Conservation (phyloP, 2,329 filamentous ascomycete genomes). For the Fusarium graminum region DNA sequence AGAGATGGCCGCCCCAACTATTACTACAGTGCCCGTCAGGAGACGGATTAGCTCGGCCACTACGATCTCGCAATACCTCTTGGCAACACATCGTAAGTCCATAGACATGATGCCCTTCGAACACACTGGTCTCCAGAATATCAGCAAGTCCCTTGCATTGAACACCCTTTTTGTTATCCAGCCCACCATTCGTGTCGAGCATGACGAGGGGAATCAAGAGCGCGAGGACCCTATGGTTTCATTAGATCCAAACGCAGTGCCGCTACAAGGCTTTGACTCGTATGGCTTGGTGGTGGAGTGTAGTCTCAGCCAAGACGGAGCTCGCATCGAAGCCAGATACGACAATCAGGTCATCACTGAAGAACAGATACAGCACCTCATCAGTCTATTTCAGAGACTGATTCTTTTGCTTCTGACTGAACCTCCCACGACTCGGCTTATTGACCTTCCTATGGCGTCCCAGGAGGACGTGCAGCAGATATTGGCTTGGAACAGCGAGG, state of each 20-base stretch:
- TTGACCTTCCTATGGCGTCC: constrained; percentile 13
- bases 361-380: constrained; percentile 9
- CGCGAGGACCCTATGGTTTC: constrained; percentile 10
- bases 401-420: constrained; percentile 5
- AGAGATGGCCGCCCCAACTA: constrained; percentile 25
- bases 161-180: constrained; percentile 12
- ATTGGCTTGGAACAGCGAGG: constrained; percentile 18
- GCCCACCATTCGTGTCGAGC: constrained; percentile 12
- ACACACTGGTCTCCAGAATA: constrained; percentile 36
- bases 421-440: constrained; percentile 8
- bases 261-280: constrained; percentile 12
- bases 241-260: constrained; percentile 13
- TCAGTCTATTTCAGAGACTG: constrained; percentile 6
- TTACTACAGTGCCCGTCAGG: constrained; percentile 29
- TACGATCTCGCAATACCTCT: constrained; percentile 56
- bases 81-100: constrained; percentile 45
- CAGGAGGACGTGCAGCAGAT: constrained; percentile 12
- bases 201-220: constrained; percentile 5
- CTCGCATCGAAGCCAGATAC: constrained; percentile 11
- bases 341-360: constrained; percentile 8
- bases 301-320: constrained; percentile 12
- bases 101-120: constrained; percentile 38
- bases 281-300: constrained; percentile 11
- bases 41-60: constrained; percentile 24
- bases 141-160: constrained; percentile 18